A percentile compares a stretch with the other conserved stretches of the same genome.
Evolutionary conservation across 306 rosid genomes (phyloP).

Genomic region (Astragalus glycyphyllos): DNA sequence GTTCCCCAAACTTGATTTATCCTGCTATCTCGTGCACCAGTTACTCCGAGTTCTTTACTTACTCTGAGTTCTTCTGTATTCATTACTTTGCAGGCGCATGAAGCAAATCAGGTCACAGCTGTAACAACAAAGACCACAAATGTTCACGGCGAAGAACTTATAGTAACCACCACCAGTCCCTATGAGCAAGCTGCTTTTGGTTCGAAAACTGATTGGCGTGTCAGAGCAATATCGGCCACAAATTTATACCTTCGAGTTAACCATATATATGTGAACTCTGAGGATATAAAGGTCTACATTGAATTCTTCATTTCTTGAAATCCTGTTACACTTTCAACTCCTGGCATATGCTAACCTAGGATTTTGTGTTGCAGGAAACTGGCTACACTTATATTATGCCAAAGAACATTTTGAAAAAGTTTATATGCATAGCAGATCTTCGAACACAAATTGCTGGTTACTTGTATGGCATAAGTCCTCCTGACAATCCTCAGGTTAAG

Average conservation of each 20-base stretch:
- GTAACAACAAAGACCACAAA: slow-evolving; percentile 92
- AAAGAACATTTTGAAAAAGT: slow-evolving; percentile 94
- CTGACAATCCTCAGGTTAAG: slow-evolving; percentile 98
- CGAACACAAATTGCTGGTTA: slow-evolving; percentile 96
- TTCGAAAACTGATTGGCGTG: slow-evolving; percentile 99
- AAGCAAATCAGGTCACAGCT: slow-evolving; percentile 93
- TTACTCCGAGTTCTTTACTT: neutral
- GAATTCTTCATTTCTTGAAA: slow-evolving; percentile 13
- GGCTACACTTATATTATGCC: slow-evolving; percentile 99
- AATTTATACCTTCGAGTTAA: slow-evolving; percentile 96
- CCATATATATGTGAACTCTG: slow-evolving; percentile 96
- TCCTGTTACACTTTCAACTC: neutral
- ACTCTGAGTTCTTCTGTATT: slow-evolving; percentile 22
- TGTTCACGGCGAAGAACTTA: slow-evolving; percentile 94
- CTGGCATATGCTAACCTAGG: slow-evolving; percentile 32
- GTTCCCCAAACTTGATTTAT: neutral
- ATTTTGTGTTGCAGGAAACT: slow-evolving; percentile 79
- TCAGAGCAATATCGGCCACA: slow-evolving; percentile 97
- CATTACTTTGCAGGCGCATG: slow-evolving; percentile 67
- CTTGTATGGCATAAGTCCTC: slow-evolving; percentile 95
- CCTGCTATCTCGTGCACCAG: neutral
- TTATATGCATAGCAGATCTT: slow-evolving; percentile 96
- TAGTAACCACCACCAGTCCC: slow-evolving; percentile 96
- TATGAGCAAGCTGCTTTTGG: slow-evolving; percentile 95
- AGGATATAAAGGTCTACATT: slow-evolving; percentile 82